Evolutionary conservation across 2,329 filamentous ascomycete genomes (phyloP).

Genomic region (Alternaria sp.): DNA sequence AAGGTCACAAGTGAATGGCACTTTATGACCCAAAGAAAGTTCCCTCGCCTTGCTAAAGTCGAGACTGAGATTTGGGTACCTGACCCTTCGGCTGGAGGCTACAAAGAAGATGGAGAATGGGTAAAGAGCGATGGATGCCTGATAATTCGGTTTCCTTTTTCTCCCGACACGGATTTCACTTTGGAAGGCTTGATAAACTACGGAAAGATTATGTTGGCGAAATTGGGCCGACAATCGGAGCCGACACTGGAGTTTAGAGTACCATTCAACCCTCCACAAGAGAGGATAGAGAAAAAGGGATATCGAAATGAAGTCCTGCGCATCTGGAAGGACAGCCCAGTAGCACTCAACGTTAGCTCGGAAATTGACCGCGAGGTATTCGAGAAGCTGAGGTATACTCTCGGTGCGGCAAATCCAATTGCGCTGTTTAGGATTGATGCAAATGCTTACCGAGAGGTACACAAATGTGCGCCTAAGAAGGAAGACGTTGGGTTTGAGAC

Average conservation of each 20-base stretch:
- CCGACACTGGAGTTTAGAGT: slow-evolving; percentile 72
- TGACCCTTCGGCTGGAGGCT: slow-evolving; percentile 65
- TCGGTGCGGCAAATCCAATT: slow-evolving; percentile 73
- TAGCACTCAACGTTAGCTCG: slow-evolving; percentile 56
- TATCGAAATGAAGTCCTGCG: slow-evolving; percentile 70
- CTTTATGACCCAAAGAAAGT: slow-evolving; percentile 75
- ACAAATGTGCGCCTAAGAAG: slow-evolving; percentile 66
- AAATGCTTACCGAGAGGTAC: slow-evolving; percentile 65
- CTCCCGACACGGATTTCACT: slow-evolving; percentile 47
- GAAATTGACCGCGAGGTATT: slow-evolving; percentile 65
- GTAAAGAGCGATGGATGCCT: slow-evolving; percentile 67
- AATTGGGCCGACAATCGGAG: slow-evolving; percentile 53
- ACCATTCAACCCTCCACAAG: slow-evolving; percentile 68
- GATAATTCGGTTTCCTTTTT: slow-evolving; percentile 70
- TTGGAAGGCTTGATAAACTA: slow-evolving; percentile 44
- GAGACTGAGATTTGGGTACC: slow-evolving; percentile 74
- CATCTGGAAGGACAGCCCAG: slow-evolving; percentile 70
- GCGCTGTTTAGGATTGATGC: slow-evolving; percentile 75
- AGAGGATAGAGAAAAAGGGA: slow-evolving; percentile 65
- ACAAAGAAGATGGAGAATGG: slow-evolving; percentile 59
- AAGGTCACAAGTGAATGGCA: slow-evolving; percentile 64
- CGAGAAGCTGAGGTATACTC: slow-evolving; percentile 68
- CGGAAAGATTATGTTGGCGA: slow-evolving; percentile 47
- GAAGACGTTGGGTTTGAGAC: slow-evolving; percentile 70
- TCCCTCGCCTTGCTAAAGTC: slow-evolving; percentile 75